Percentiles rank a stretch among this genome's conserved stretches.
Evolutionary conservation across 345 rosid genomes (phyloP).

Genomic region (Brassica carinata): DNA sequence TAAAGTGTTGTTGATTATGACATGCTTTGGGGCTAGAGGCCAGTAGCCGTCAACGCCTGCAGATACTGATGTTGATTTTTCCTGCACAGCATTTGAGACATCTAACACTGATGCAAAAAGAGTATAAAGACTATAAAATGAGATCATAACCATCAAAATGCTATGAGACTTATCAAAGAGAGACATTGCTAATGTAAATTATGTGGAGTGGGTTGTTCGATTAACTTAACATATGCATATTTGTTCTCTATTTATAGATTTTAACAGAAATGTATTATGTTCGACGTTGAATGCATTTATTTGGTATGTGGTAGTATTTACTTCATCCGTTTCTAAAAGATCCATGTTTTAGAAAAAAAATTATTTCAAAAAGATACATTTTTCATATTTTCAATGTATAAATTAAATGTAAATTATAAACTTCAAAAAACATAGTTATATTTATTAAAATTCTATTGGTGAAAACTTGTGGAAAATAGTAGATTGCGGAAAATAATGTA

Average conservation of each 20-base stretch:
- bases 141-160: conserved; percentile 4
- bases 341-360: too few species aligned
- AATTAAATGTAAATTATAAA: too few species aligned
- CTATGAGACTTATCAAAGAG: not conserved
- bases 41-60: not conserved
- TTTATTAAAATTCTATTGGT: too few species aligned
- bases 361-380: too few species aligned
- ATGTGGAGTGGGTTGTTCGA: not conserved
- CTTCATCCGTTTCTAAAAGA: too few species aligned
- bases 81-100: not conserved
- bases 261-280: not conserved
- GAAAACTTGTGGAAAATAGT: too few species aligned
- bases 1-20: not conserved
- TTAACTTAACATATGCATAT: not conserved
- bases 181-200: not conserved
- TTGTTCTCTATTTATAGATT: conserved; percentile 10
- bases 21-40: conserved; percentile 1
- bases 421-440: too few species aligned
- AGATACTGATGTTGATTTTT: not conserved
- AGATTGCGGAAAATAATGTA: too few species aligned
- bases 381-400: too few species aligned
- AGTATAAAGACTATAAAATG: not conserved
- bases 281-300: not conserved
- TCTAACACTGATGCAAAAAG: not conserved
- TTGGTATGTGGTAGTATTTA: not conserved